Evolutionary conservation across 306 rosid species (phyloP).

Genomic region (Pyrus communis): DNA sequence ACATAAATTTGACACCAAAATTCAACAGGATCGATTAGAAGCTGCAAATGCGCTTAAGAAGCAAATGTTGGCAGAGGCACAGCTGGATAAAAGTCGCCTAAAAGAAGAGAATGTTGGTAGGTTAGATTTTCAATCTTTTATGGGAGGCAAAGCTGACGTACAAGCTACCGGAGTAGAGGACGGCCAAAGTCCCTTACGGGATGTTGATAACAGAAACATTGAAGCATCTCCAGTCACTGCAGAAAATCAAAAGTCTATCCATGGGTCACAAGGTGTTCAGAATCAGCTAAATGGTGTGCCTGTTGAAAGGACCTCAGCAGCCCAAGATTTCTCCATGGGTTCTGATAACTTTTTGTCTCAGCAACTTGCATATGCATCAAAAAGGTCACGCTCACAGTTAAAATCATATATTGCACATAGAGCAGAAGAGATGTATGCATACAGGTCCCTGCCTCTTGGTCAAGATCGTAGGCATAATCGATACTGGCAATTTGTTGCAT

Average conservation of each 20-base stretch:
- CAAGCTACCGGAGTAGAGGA: conserved; percentile 50
- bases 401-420: conserved; percentile 82
- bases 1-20: conserved; percentile 19
- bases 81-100: conserved; percentile 80
- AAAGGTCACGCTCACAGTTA: conserved; percentile 90
- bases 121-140: conserved; percentile 47
- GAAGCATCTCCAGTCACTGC: conserved; percentile 61
- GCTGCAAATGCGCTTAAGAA: conserved; percentile 95
- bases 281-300: conserved; percentile 30
- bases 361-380: conserved; percentile 67
- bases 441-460: conserved; percentile 97
- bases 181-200: conserved; percentile 74
- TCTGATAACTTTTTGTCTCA: conserved; percentile 64
- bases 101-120: conserved; percentile 64
- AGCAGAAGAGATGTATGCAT: conserved; percentile 94
- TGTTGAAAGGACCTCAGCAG: conserved; percentile 40
- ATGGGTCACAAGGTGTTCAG: conserved; percentile 28
- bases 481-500: conserved; percentile 93
- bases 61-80: conserved; percentile 99
- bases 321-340: conserved; percentile 54
- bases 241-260: conserved; percentile 47
- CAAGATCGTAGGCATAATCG: conserved; percentile 97
- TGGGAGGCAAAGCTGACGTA: conserved; percentile 58
- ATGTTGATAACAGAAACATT: conserved; percentile 40
- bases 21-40: conserved; percentile 89